A percentile compares a stretch with the other conserved stretches of the same genome.
phyloP scores from a whole-genome alignment of 352 stramenopile genomes.

The Phytophthora macrochlamydospora region DNA sequence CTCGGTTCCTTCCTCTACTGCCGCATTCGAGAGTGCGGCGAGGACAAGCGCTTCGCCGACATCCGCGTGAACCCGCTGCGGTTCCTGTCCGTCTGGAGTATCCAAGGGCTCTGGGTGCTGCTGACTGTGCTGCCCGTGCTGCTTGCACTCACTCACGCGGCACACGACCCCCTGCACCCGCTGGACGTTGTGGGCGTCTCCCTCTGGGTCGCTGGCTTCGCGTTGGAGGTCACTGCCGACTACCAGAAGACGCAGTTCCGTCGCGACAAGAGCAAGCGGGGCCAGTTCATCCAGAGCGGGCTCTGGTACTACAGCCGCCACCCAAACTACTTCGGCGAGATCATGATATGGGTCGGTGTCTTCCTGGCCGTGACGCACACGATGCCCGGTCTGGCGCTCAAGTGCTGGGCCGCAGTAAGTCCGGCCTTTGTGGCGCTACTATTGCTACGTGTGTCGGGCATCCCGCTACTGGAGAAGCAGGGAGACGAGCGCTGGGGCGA shows the following conservation, averaged over 20 bases:
- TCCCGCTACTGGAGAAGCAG: slow-evolving; percentile 79
- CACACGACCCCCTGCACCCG: slow-evolving; percentile 28
- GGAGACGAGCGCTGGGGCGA: slow-evolving; percentile 68
- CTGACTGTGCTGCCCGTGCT: slow-evolving; percentile 70
- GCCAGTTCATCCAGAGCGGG: slow-evolving; percentile 74
- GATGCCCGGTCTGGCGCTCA: slow-evolving; percentile 45
- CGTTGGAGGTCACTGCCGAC: slow-evolving; percentile 70
- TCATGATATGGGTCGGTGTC: slow-evolving; percentile 86
- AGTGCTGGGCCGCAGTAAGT: slow-evolving; percentile 50
- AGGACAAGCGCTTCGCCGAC: slow-evolving; percentile 69
- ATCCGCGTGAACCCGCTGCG: slow-evolving; percentile 64
- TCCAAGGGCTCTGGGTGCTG: slow-evolving; percentile 84
- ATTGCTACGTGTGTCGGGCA: slow-evolving; percentile 63
- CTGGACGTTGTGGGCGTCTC: slow-evolving; percentile 38
- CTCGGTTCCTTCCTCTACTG: slow-evolving; percentile 76
- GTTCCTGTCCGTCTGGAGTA: slow-evolving; percentile 79
- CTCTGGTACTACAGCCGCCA: slow-evolving; percentile 90
- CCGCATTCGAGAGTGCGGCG: slow-evolving; percentile 63
- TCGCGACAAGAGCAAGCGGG: slow-evolving; percentile 58
- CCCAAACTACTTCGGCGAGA: slow-evolving; percentile 94
- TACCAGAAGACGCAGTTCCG: slow-evolving; percentile 81
- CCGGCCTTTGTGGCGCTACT: slow-evolving; percentile 73
- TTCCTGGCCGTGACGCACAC: slow-evolving; percentile 48
- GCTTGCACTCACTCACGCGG: slow-evolving; percentile 45
- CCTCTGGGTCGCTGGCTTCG: slow-evolving; percentile 71